phyloP scores from a whole-genome alignment of 75 land plant genomes.

The Cupressus sempervirens region DNA sequence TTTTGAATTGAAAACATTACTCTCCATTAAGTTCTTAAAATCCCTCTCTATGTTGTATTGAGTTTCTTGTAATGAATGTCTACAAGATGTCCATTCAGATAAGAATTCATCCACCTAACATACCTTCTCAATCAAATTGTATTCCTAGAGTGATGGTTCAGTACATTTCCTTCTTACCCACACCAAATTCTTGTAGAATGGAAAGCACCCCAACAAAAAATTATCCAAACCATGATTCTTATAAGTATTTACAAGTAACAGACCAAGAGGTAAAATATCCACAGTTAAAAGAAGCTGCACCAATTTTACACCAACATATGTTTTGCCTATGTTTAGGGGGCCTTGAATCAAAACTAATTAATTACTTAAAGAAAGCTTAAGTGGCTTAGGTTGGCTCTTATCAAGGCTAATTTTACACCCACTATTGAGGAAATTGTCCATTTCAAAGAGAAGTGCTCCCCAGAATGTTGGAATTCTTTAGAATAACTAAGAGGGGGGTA shows the following conservation, averaged over 20 bases:
- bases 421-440: background rate
- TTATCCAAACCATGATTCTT: constrained; percentile 32
- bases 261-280: constrained; percentile 15
- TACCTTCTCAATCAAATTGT: background rate
- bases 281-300: constrained; percentile 16
- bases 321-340: constrained; percentile 8
- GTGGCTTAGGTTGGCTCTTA: constrained; percentile 15
- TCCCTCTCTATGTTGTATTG: background rate
- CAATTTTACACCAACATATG: constrained; percentile 2
- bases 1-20: background rate
- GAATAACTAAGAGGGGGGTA: too few relatives aligned
- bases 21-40: background rate
- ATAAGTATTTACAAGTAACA: constrained; percentile 19
- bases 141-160: background rate
- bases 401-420: background rate
- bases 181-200: constrained; percentile 15
- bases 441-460: background rate
- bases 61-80: background rate
- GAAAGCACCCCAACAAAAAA: constrained; percentile 17
- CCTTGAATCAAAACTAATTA: constrained; percentile 21
- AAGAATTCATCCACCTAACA: background rate
- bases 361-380: constrained; percentile 18
- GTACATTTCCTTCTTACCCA: constrained; percentile 27
- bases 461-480: too few relatives aligned
- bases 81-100: background rate